These are phyloP conservation scores for Populus davidiana DNA, from an alignment of 345 rosid species.

Conservation along the genomic window DNA sequence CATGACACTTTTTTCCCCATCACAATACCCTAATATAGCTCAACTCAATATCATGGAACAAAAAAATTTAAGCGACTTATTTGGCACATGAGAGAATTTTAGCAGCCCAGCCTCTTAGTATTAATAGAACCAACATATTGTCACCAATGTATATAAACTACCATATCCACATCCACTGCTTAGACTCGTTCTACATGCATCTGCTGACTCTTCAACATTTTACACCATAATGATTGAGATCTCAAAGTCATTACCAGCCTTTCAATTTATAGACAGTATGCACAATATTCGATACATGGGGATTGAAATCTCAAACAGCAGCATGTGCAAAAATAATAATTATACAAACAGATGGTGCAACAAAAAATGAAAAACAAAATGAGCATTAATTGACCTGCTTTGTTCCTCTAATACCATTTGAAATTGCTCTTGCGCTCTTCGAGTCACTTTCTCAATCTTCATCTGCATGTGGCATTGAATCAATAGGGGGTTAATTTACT, in stretches of 20 bases:
- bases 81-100: too few relatives aligned
- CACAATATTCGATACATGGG: background rate
- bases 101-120: too few relatives aligned
- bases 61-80: too few relatives aligned
- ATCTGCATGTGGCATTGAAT: slow-evolving; percentile 43
- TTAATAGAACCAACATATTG: background rate
- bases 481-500: slow-evolving; percentile 15
- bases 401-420: slow-evolving; percentile 91
- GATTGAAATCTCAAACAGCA: background rate
- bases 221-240: background rate
- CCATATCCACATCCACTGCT: background rate
- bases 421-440: slow-evolving; percentile 94
- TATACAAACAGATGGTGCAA: slow-evolving; percentile 12
- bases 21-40: too few relatives aligned
- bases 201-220: background rate
- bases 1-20: too few relatives aligned
- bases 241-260: background rate
- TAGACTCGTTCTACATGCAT: background rate
- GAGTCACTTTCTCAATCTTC: slow-evolving; percentile 93
- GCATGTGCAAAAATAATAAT: background rate
- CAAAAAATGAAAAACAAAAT: background rate
- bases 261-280: background rate
- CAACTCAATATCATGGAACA: too few relatives aligned
- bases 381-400: slow-evolving; percentile 57
- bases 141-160: background rate